Evolutionary conservation across 805 yeast genomes (phyloP), one percentile per base, ranked within the genome.

Genomic region (Metschnikowia chrysomelidarum): DNA sequence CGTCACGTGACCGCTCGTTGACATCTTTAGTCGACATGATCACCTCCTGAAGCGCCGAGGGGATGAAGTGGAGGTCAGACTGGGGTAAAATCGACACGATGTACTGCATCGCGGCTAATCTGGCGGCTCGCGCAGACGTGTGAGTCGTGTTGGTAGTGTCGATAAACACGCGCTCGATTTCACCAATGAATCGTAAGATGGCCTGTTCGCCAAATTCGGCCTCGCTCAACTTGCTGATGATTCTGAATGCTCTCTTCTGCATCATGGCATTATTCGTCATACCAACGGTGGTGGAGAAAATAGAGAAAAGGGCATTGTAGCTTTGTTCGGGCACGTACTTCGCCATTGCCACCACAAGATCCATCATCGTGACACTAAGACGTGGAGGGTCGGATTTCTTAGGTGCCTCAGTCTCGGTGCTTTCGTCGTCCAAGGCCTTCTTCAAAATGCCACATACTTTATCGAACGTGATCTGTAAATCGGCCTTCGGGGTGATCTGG

Each of bases 231-330:
- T 75, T 79, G 14, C 84, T 60, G 36, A 91, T 62, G 31, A 86
- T 79, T 64, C 95, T 76, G 62, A 88, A 91, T 2, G 95, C 75
- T 67, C 96, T 80, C 64, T 91, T 91, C 60, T 91, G 98, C 47
- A 87, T 69, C 50, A 80, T 72, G 27, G 84, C 79, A 49, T 82
- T 80, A 31, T 69, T 62, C 22, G 73, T 63, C 43, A 53, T 40
- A 15, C 69, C 50, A 24, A 85, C 77, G 3, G 94, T 81, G 30
- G 75, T 69, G 32, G 80, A 76, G 63, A 89, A 86, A 32, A 89
- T 85, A n/a, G 83, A 55, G 47, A 88, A 78, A 27, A 89, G 69
- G 0, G 94, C 87, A 50, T 74, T 71, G 60, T 86, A 84, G 4
- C 83, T 75, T 2, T 80, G 56, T 19, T 60, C 62, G 6, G 96